Percentiles rank a stretch among this genome's conserved stretches.
Evolutionary conservation across 1,284 basidiomycete genomes (phyloP).

Genomic region (Veloboletus limbatus): DNA sequence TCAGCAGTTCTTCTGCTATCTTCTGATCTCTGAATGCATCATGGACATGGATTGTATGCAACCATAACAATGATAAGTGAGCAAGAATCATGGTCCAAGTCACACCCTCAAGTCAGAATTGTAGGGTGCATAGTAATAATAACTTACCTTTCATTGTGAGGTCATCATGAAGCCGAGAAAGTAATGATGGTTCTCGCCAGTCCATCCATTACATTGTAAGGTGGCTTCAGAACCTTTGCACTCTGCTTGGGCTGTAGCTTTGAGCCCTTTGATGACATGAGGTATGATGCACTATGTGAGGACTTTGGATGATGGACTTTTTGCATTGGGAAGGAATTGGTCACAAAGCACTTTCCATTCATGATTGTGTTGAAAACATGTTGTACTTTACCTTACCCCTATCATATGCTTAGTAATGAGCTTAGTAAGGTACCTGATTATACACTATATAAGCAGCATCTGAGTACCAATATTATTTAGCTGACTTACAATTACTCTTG

Average conservation of each 20-base stretch:
- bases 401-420: no score
- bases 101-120: no score
- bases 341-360: conserved; percentile 13
- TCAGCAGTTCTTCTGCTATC: conserved; percentile 6
- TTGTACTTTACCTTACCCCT: no score
- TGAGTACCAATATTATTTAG: no score
- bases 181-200: conserved; percentile 8
- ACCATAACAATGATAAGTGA: neutral
- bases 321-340: conserved; percentile 3
- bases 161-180: conserved; percentile 12
- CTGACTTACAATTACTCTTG: no score
- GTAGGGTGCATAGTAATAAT: neutral
- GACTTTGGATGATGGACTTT: conserved; percentile 3
- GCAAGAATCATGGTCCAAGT: no score
- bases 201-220: conserved; percentile 11
- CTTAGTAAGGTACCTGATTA: no score
- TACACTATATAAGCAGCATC: no score
- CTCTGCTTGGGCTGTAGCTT: neutral
- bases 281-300: conserved; percentile 6
- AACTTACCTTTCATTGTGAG: neutral
- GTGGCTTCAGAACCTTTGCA: conserved; percentile 1
- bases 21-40: conserved; percentile 6
- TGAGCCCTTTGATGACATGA: neutral
- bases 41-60: conserved; percentile 7
- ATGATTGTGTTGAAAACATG: no score